Percentiles rank a stretch among this genome's conserved stretches.
Evolutionary conservation across 108 stramenopile genomes (phyloP).

Genomic region (Cyclotella atomus): DNA sequence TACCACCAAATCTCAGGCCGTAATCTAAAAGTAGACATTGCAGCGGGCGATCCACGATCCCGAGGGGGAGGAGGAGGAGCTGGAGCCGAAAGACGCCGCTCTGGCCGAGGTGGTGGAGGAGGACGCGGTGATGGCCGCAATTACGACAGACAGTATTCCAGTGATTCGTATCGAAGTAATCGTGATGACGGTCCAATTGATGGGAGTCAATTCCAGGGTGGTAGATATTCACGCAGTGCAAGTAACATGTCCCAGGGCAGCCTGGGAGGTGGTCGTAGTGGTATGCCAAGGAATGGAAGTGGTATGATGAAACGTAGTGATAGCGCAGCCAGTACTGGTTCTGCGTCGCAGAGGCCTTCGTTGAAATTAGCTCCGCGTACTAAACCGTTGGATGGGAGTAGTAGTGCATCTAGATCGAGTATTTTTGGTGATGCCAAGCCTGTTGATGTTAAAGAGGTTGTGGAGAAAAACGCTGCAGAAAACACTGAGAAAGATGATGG

Average conservation of each 20-base stretch:
- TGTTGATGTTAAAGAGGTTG: slow-evolving; percentile 59
- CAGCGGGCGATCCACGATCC: slow-evolving; percentile 28
- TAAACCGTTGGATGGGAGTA: slow-evolving; percentile 46
- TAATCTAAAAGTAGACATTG: slow-evolving; percentile 72
- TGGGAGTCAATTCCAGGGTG: slow-evolving; percentile 41
- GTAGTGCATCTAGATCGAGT: slow-evolving; percentile 11
- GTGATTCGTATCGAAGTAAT: slow-evolving; percentile 10
- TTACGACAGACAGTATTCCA: slow-evolving; percentile 10
- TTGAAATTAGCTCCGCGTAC: slow-evolving; percentile 72
- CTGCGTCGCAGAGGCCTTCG: slow-evolving; percentile 50
- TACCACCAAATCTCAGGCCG: slow-evolving; percentile 54
- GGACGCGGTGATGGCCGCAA: not conserved
- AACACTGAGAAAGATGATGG: slow-evolving; percentile 12
- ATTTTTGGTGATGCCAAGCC: slow-evolving; percentile 86
- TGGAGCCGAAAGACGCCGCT: slow-evolving; percentile 8
- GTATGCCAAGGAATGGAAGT: slow-evolving; percentile 4
- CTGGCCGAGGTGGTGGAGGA: not conserved
- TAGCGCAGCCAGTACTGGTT: slow-evolving; percentile 17
- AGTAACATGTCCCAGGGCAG: slow-evolving; percentile 11
- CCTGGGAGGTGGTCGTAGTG: slow-evolving; percentile 5
- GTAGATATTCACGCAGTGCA: slow-evolving; percentile 32
- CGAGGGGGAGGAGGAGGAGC: slow-evolving; percentile 20
- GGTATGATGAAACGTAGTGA: slow-evolving; percentile 36
- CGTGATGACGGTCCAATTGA: slow-evolving; percentile 18
- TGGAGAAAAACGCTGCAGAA: slow-evolving; percentile 17